Evolutionary conservation across 1,284 basidiomycete species (phyloP).

Genomic region (Ustilago cynodontis): DNA sequence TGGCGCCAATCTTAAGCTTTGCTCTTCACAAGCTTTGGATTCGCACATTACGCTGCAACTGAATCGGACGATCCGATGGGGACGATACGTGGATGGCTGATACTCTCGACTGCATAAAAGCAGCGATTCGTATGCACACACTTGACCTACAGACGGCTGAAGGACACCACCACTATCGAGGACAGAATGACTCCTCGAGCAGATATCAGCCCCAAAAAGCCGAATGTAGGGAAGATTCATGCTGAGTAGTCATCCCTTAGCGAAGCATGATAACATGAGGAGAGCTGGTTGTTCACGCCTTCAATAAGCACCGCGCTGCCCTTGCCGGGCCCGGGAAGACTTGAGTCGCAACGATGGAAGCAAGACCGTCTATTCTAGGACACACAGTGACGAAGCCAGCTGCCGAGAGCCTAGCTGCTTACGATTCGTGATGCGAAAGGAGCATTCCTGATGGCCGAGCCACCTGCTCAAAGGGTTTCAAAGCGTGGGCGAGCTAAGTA

Average conservation of each 20-base stretch:
- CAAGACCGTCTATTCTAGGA: neutral
- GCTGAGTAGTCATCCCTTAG: slow-evolving; percentile 20
- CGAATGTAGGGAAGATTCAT: slow-evolving; percentile 11
- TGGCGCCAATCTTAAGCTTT: neutral
- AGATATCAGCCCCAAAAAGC: neutral
- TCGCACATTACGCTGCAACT: neutral
- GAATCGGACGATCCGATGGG: too few relatives aligned
- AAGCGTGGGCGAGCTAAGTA: neutral
- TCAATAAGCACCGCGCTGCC: neutral
- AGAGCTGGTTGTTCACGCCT: neutral
- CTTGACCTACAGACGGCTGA: neutral
- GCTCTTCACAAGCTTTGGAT: neutral
- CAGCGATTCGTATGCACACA: too few relatives aligned
- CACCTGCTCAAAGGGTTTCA: slow-evolving; percentile 3
- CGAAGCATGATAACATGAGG: neutral
- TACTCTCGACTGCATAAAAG: too few relatives aligned
- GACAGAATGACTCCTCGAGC: neutral
- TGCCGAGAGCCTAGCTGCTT: slow-evolving; percentile 5
- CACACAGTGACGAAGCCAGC: neutral
- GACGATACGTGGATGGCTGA: too few relatives aligned
- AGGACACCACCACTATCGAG: too few relatives aligned
- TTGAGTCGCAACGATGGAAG: too few relatives aligned
- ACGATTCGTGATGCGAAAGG: neutral
- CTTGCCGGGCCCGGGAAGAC: too few relatives aligned
- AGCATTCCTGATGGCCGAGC: neutral